Base-by-base conservation (phyloP, 2,329 filamentous ascomycete species). In the Talaromyces sp. region DNA sequence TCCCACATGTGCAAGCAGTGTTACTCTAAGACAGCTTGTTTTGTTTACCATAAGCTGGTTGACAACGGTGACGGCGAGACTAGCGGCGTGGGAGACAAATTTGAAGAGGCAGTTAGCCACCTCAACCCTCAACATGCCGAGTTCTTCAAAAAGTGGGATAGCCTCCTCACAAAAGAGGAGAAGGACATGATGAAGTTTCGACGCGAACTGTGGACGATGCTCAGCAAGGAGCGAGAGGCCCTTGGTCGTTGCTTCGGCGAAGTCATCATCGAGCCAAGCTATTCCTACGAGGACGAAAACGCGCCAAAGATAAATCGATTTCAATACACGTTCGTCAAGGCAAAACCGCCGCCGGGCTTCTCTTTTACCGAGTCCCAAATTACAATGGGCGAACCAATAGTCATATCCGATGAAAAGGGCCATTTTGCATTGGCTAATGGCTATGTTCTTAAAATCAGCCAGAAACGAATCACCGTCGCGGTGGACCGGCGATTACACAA, bases 111-210 rank as follows among this genome's bases (percentile, higher is more conserved):
- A 6, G 88, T 96, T 56, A 82, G 83, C 61, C 89, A 95, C 69
- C 80, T 96, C n/a, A 90, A 85, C 6, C 82, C 88, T 1, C 79
- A 77, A 0, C 90, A 97, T 69, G 85, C 86, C 65, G 84, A 87
- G 0, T 99, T 97, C 73, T 97, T 99, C 74, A 82, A 89, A 64
- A 96, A 94, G 71, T 99, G 94, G 94, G 94, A 99, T 73, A 84
- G 88, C 56, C 81, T 99, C 14, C 80, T 99, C 41, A 97, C 93
- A 0, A 94, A 94, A 71, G 94, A 99, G 77, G 94, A 99, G 73
- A 91, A 88, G 67, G 92, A 96, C 68, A 86, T 89, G 70, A 88
- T 94, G 71, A 95, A 90, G 69, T 88, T 92, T 64, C 87, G 92
- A 63, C 83, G 92, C 65, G 94, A 99, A 72, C 79, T 99, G 2